These are phyloP conservation scores for Dictyophora rubrovolvata DNA, from an alignment of 768 basidiomycete species.

Conservation along the genomic window DNA sequence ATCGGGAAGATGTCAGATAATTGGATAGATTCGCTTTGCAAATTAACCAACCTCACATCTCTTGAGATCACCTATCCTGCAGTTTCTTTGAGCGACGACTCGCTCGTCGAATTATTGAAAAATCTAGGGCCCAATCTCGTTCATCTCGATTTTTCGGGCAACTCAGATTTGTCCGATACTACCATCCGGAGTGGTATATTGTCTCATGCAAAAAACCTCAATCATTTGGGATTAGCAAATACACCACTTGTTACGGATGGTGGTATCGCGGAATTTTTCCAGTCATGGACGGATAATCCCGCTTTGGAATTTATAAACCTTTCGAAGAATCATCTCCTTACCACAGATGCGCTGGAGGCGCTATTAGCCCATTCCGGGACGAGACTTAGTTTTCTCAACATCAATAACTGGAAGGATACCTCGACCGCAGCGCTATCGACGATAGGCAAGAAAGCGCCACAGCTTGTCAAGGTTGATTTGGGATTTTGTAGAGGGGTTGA, in stretches of 20 bases:
- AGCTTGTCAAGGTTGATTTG: conserved; percentile 57
- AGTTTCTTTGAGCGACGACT: conserved; percentile 43
- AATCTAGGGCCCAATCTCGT: conserved; percentile 45
- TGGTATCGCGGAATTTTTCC: conserved; percentile 63
- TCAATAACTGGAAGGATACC: conserved; percentile 71
- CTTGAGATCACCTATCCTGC: conserved; percentile 27
- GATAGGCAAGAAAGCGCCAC: conserved; percentile 26
- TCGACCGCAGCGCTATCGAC: conserved; percentile 34
- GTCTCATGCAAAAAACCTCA: conserved; percentile 36
- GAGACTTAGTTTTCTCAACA: conserved; percentile 46
- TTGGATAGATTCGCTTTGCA: conserved; percentile 48
- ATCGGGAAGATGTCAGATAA: conserved; percentile 59
- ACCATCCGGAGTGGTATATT: conserved; percentile 54
- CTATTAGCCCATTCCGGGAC: conserved; percentile 60
- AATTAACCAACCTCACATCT: conserved; percentile 27
- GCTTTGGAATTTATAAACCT: conserved; percentile 47
- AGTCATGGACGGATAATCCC: conserved; percentile 38
- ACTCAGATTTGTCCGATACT: conserved; percentile 47
- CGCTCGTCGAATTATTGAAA: conserved; percentile 44
- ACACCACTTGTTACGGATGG: conserved; percentile 57
- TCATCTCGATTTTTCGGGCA: conserved; percentile 62
- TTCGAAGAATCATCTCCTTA: conserved; percentile 50
- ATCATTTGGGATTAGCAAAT: conserved; percentile 43
- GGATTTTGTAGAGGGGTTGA: conserved; percentile 81
- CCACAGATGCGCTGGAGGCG: conserved; percentile 43